Evolutionary conservation across 305 asterid genomes (phyloP), one percentile per base, ranked within the genome.

Genomic region (Rubia tinctorum): DNA sequence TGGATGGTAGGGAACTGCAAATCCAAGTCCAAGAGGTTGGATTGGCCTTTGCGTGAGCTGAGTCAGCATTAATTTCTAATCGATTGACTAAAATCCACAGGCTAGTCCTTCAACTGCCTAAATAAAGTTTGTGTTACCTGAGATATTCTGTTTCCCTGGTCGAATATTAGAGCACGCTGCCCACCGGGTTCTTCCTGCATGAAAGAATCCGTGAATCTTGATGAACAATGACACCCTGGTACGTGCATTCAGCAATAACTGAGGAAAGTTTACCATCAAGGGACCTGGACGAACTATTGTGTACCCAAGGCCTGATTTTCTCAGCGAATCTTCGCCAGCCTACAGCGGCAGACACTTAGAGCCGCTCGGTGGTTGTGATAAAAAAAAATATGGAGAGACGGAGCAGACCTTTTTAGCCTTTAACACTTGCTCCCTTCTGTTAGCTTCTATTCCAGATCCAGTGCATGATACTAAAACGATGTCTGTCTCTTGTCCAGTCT

Each of bases 401-500:
- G 77, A 77, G 27, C 74, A 13, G 45, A 94, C 99, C 99, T 93
- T 88, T 86, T 94, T 91, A 71, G 98, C 97, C 83, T 71, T 87
- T 78, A 93, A 78, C 80, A 90, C 98, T 79, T 93, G 98, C 85
- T 90, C 98, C 83, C 97, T 82, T 83, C 97, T 80, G 18, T 77
- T 68, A 75, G 92, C 80, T 67, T 93, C 98, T 70, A 93, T 87
- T 79, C 98, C 98, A 34, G 90, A 87, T 75, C 97, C 97, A 69
- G 98, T 90, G 81, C 98, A 94, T 18, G 98, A 94, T 76, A 94
- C 98, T 73, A 94, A 84, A 84, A 94, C 76, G 53, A 94, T 90
- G 76, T 90, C 98, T 23, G 98, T 91, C 88, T 94, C 98, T 88
- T 94, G 97, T 82, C 98, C 98, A 12, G 97, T 88, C 97, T 94